These are phyloP conservation scores for Trichoderma brevicompactum DNA, from an alignment of 2,329 filamentous ascomycete species.

Conservation along the genomic window DNA sequence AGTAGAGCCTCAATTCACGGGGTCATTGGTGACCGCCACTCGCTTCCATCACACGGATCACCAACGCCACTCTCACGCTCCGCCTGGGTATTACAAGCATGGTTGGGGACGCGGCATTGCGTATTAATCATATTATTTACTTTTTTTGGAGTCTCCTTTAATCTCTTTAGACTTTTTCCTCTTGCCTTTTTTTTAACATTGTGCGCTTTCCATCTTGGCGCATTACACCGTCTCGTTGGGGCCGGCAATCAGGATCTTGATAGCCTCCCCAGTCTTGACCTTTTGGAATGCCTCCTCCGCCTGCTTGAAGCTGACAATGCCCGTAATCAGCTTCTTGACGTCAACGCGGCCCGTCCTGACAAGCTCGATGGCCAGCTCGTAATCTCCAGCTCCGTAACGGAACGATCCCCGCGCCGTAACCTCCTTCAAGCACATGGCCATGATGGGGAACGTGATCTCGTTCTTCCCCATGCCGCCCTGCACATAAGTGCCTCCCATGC, in stretches of 20 bases:
- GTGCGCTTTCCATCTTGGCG: background rate
- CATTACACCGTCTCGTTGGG: slow-evolving; percentile 54
- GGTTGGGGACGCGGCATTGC: background rate
- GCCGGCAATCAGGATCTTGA: slow-evolving; percentile 70
- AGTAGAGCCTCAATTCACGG: slow-evolving; percentile 24
- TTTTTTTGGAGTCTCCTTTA: background rate
- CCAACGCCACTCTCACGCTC: background rate
- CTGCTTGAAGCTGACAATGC: slow-evolving; percentile 75
- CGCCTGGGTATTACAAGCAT: background rate
- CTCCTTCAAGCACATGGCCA: slow-evolving; percentile 88
- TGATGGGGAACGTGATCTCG: slow-evolving; percentile 90
- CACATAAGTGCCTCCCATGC: slow-evolving; percentile 75
- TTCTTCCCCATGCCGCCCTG: slow-evolving; percentile 89
- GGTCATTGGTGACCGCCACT: slow-evolving; percentile 17
- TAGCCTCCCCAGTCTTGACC: slow-evolving; percentile 80
- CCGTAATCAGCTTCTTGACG: slow-evolving; percentile 81
- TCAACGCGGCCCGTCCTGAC: slow-evolving; percentile 74
- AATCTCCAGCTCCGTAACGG: slow-evolving; percentile 87
- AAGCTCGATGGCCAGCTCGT: slow-evolving; percentile 79
- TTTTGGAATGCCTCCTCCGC: slow-evolving; percentile 87
- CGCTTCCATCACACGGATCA: background rate
- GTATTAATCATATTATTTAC: background rate
- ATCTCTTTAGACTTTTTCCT: background rate
- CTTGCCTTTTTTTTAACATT: slow-evolving; percentile 7
- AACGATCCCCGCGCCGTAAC: slow-evolving; percentile 86